Base-by-base conservation (phyloP, 2,329 filamentous ascomycete species). In the Calonectria hawksworthii region DNA sequence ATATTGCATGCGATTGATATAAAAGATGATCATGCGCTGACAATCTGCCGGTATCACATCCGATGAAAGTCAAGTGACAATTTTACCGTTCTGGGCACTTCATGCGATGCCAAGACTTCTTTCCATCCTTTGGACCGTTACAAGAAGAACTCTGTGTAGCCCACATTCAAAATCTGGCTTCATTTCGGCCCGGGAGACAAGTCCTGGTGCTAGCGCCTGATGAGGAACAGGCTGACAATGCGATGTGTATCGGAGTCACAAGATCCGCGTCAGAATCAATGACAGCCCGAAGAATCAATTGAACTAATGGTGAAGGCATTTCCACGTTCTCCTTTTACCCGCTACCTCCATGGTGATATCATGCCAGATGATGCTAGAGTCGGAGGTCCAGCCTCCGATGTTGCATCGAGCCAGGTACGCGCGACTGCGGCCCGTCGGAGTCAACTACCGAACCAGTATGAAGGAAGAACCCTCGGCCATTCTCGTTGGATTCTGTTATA, bases 391-490 rank as follows among this genome's bases (percentile, higher is more conserved):
- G 13, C 23, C n/a, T 63, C 56, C 56, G 56, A 16, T 18, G 34
- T 63, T 63, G 41, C 56, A 63, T 63, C 36, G 9, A 26, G 56
- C 36, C 14, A 63, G 56, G 56, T 10, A 63, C 56, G 26, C 56
- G 56, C 56, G 23, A 63, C 56, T 28, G 26, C 56, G 56, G 56
- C 56, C 56, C 56, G 56, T 63, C 56, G 56, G 56, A 63, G 34
- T 63, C 23, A 8, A 28, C n/a, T 9, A 63, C 56, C 56, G 56
- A 41, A 41, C 10, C 4, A 28, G 4, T 63, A 23, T 9, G n/a
- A 63, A 63, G 23, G 26, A 18, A 11, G 38, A 63, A 10, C 16
- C n/a, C 4, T 7, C 11, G 34, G 10, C 30, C 21, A 63, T 21
- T n/a, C n/a, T 9, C 38, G 23, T 9, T 38, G 16, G 6, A 28